phyloP scores from a whole-genome alignment of 257 asterid genomes.

The Solanum lycopersicoides region DNA sequence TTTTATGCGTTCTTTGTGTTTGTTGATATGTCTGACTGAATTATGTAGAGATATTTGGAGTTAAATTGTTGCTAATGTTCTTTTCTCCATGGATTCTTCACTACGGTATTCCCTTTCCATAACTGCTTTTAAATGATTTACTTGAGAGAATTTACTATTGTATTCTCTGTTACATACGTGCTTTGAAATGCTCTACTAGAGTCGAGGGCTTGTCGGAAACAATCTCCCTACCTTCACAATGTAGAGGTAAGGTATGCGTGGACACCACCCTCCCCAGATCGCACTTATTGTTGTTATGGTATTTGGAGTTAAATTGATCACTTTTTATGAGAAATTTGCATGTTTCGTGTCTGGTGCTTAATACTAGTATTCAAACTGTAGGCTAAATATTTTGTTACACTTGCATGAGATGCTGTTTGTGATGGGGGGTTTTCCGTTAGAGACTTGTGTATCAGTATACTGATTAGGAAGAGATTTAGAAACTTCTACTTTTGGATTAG shows the following conservation, averaged over 20 bases:
- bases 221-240: neutral
- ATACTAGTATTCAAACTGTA: neutral
- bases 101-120: neutral
- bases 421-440: accelerated
- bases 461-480: neutral
- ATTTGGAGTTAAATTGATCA: neutral
- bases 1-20: neutral
- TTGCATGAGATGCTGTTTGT: neutral
- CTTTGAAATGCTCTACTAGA: neutral
- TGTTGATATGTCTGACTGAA: neutral
- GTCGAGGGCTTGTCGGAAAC: accelerated
- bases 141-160: neutral
- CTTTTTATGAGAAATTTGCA: neutral
- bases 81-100: too few relatives aligned
- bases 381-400: neutral
- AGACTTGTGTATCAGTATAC: neutral
- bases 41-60: neutral
- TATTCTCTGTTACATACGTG: neutral
- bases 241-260: neutral
- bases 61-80: neutral
- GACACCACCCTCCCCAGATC: neutral
- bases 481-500: neutral
- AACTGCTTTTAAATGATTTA: neutral
- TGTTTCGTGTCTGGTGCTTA: neutral
- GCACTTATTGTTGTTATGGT: neutral